Base-by-base conservation (phyloP, 768 basidiomycete species). In the Trichaptum fuscoviolaceum region DNA sequence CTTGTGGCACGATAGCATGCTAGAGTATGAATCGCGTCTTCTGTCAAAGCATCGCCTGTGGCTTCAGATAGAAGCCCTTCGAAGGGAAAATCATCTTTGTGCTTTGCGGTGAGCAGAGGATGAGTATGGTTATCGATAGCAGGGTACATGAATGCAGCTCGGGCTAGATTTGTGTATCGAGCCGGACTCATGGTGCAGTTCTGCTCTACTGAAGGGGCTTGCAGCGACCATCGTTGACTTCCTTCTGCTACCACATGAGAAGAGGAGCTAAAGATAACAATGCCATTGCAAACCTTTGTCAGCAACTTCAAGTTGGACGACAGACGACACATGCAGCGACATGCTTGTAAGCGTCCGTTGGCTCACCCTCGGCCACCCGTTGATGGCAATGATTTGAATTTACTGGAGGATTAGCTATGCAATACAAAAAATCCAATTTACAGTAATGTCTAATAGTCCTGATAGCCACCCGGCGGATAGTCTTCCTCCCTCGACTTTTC, bases 91-190 rank as follows among this genome's bases (percentile, higher is more conserved):
- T 67, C 68, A 24, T 76, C 63, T 34, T 87, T 82, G 64, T 83
- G 71, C 23, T 76, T 76, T 7, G 76, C 78, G 25, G 78, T 77
- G 61, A 93, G 79, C 23, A 93, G 77, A 1, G 90, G 87, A 71
- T 93, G 92, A 0, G 90, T 88, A 71, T 93, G 92, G 73, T 92
- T 92, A 77, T 93, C 91, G 72, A 91, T 89, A 0, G 84, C 85
- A 23, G 87, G 88, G 63, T 78, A 82, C 26, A 63, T 58, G 34
- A 70, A 67, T n/a, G 68, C 67, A 7, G 67, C 35, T 1, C 61
- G 25, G 3, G 59, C 59, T 3, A 61, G 59, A 18, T 34, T 17
- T 12, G 3, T 24, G 59, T 25, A 61, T 25, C 59, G 59, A 15
- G 59, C 42, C 15, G 42, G 42, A 20, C 3, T 12, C 42, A 52